Percentiles rank a stretch among this genome's conserved stretches.
Evolutionary conservation across 1,284 basidiomycete species (phyloP).

Genomic region (Trichosporon sp.): DNA sequence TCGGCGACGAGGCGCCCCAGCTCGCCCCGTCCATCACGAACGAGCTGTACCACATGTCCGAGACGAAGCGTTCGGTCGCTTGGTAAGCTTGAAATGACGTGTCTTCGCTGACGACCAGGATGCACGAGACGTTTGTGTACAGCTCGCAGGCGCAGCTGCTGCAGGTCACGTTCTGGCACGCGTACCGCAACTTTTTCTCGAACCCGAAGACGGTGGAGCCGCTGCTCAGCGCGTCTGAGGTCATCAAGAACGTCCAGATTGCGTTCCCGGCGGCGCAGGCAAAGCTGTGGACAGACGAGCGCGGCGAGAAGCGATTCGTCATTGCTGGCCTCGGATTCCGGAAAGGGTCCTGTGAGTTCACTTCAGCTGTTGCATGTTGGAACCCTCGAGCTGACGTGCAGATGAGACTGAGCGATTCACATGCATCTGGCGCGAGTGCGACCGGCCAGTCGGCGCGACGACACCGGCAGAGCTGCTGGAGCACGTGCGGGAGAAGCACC

Average conservation of each 20-base stretch:
- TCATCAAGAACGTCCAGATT: slow-evolving; percentile 48
- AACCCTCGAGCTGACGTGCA: slow-evolving; percentile 20
- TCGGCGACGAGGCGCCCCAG: slow-evolving; percentile 34
- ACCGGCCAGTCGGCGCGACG: slow-evolving; percentile 12
- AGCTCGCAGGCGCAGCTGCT: slow-evolving; percentile 39
- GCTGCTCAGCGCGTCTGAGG: slow-evolving; percentile 44
- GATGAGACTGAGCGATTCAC: slow-evolving; percentile 37
- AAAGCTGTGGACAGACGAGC: slow-evolving; percentile 34
- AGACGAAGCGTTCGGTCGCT: slow-evolving; percentile 39
- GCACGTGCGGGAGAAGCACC: slow-evolving; percentile 32
- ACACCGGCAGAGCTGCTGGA: slow-evolving; percentile 29
- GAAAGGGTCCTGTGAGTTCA: slow-evolving; percentile 30
- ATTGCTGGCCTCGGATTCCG: slow-evolving; percentile 46
- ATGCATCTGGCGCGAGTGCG: slow-evolving; percentile 39
- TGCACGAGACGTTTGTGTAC: slow-evolving; percentile 48
- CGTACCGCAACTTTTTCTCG: slow-evolving; percentile 46
- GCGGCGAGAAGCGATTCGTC: slow-evolving; percentile 42
- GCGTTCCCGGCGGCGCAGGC: slow-evolving; percentile 45
- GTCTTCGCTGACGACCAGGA: slow-evolving; percentile 30
- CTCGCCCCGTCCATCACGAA: slow-evolving; percentile 25
- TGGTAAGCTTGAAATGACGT: slow-evolving; percentile 33
- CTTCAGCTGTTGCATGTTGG: not conserved
- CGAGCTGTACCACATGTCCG: slow-evolving; percentile 37
- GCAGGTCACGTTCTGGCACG: slow-evolving; percentile 49
- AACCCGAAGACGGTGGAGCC: slow-evolving; percentile 33